These are phyloP conservation scores for Rhynchosporium graminicola DNA, from an alignment of 2,329 filamentous ascomycete genomes.

Conservation along the genomic window DNA sequence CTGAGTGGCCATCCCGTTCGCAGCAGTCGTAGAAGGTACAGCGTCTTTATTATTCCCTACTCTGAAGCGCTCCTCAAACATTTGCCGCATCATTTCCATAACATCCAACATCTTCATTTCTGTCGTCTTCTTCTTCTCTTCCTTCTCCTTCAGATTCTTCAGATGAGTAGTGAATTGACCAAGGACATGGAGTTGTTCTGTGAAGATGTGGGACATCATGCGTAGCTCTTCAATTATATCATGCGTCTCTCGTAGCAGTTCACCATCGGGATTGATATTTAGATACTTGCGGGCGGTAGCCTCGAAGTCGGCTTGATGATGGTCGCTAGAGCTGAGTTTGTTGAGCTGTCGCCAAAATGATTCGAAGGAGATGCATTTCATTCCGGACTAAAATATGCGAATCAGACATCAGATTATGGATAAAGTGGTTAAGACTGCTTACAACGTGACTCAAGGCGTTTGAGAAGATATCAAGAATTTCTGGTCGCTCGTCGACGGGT, in stretches of 20 bases:
- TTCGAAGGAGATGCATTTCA: constrained; percentile 45
- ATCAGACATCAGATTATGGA: not conserved
- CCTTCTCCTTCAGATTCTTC: constrained; percentile 14
- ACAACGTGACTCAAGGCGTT: constrained; percentile 47
- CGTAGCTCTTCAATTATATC: constrained; percentile 49
- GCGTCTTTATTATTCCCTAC: not conserved
- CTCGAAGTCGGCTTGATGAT: constrained; percentile 13
- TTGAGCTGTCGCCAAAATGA: constrained; percentile 40
- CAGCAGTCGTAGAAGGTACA: not conserved
- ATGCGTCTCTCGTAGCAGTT: constrained; percentile 46
- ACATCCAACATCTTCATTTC: constrained; percentile 17
- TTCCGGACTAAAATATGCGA: constrained; percentile 38
- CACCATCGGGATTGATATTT: constrained; percentile 46
- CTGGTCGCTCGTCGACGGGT: constrained; percentile 40
- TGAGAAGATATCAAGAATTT: constrained; percentile 47
- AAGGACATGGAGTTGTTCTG: constrained; percentile 14
- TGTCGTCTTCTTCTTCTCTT: constrained; percentile 1
- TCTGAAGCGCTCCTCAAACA: constrained; percentile 9
- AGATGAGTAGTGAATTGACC: constrained; percentile 21
- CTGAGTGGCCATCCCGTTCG: not conserved
- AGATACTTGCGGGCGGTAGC: constrained; percentile 31
- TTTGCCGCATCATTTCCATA: constrained; percentile 8
- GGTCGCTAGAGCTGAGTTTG: constrained; percentile 34
- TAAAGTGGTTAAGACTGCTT: constrained; percentile 25
- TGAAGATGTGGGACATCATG: constrained; percentile 45